Conservation (phyloP, 2,329 filamentous ascomycete species). For the Ceratocystis cubensis region DNA sequence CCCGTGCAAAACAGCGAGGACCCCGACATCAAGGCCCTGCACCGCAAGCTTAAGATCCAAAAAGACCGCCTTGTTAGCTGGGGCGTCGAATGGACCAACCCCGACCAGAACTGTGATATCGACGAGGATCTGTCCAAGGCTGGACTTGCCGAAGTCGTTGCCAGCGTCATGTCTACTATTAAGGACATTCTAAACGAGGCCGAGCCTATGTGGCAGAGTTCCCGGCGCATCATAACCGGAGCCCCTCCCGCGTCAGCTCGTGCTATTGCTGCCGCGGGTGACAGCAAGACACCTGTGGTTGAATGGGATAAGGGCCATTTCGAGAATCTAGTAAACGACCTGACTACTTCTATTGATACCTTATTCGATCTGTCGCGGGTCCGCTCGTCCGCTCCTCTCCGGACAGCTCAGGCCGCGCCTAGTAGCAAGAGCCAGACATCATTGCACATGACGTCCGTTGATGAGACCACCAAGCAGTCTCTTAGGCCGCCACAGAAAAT, state of each 20-base stretch:
- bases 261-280: slow-evolving; percentile 30
- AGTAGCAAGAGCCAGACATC: slow-evolving; percentile 20
- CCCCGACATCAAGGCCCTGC: slow-evolving; percentile 57
- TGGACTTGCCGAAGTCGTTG: slow-evolving; percentile 63
- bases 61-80: slow-evolving; percentile 67
- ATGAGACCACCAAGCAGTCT: slow-evolving; percentile 40
- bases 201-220: slow-evolving; percentile 56
- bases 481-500: slow-evolving; percentile 51
- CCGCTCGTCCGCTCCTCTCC: slow-evolving; percentile 35
- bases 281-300: slow-evolving; percentile 44
- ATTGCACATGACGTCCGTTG: slow-evolving; percentile 27
- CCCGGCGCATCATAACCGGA: slow-evolving; percentile 26
- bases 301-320: slow-evolving; percentile 61
- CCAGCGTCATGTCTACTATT: slow-evolving; percentile 67
- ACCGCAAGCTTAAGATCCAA: slow-evolving; percentile 67
- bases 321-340: slow-evolving; percentile 58
- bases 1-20: slow-evolving; percentile 49
- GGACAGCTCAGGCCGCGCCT: not conserved
- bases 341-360: slow-evolving; percentile 67
- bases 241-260: not conserved
- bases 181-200: slow-evolving; percentile 68
- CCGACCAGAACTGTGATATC: slow-evolving; percentile 54
- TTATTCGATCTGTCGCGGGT: slow-evolving; percentile 64
- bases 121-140: slow-evolving; percentile 58
- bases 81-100: slow-evolving; percentile 72